Evolutionary conservation across 768 basidiomycete species (phyloP).

Genomic region (Russula emetica): DNA sequence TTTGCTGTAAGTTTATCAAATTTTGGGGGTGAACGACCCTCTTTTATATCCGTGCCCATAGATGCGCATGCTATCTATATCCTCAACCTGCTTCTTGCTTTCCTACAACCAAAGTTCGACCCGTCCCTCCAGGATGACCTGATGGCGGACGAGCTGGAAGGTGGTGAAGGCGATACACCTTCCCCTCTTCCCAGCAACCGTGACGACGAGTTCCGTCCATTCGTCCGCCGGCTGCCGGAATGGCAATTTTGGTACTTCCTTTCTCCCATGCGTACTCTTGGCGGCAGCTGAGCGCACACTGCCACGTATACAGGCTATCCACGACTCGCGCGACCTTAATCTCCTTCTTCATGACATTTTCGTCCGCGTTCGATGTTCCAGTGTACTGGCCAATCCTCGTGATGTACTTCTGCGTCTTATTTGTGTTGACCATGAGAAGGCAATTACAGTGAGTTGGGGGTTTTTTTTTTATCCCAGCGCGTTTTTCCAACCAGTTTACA

Average conservation of each 20-base stretch:
- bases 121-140: constrained; percentile 93
- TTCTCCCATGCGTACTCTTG: not conserved
- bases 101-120: constrained; percentile 97
- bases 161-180: constrained; percentile 50
- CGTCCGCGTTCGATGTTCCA: constrained; percentile 87
- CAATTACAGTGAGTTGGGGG: constrained; percentile 87
- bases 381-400: constrained; percentile 99
- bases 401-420: constrained; percentile 93
- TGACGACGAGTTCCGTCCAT: constrained; percentile 97
- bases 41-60: constrained; percentile 30
- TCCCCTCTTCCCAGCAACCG: constrained; percentile 59
- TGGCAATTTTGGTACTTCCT: constrained; percentile 86
- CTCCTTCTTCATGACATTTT: constrained; percentile 75
- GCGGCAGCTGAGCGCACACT: constrained; percentile 5
- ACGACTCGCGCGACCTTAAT: constrained; percentile 85
- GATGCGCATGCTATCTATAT: constrained; percentile 94
- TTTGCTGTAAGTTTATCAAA: constrained; percentile 58
- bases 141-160: constrained; percentile 92
- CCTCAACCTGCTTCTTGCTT: constrained; percentile 92
- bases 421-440: constrained; percentile 90
- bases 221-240: constrained; percentile 91
- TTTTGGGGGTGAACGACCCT: not conserved
- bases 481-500: constrained; percentile 33
- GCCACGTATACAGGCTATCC: constrained; percentile 62
- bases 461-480: not conserved